Conservation (phyloP, 441 rosid genomes). For the Gossypium aridum region DNA sequence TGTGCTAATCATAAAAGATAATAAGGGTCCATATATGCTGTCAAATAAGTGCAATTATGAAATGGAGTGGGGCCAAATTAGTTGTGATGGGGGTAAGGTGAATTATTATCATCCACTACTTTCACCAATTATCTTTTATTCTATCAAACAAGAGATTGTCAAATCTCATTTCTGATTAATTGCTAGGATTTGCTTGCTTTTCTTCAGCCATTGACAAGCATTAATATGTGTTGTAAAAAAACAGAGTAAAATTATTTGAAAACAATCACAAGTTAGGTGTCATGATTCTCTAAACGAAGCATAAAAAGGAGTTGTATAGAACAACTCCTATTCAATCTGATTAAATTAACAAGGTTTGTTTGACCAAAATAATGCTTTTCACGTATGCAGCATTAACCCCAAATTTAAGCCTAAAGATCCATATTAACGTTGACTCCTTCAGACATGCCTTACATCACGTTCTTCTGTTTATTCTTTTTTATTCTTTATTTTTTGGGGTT, state of each 20-base stretch:
- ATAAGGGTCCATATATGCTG: not conserved
- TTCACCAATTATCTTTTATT: not conserved
- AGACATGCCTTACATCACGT: not conserved
- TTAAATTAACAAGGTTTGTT: not conserved
- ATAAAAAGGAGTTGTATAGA: not conserved
- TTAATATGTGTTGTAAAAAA: not conserved
- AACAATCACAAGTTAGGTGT: not conserved
- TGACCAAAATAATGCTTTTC: not conserved
- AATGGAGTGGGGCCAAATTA: not conserved
- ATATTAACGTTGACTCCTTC: not conserved
- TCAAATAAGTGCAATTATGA: not conserved
- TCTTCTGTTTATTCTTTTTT: not conserved
- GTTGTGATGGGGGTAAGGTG: not conserved
- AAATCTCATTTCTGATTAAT: not conserved
- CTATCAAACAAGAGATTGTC: not conserved
- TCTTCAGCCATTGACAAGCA: not conserved
- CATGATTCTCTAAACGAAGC: not conserved
- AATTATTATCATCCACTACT: not conserved
- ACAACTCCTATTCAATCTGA: not conserved
- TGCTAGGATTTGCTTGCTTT: not conserved
- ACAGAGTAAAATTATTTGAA: no score
- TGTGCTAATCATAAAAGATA: not conserved
- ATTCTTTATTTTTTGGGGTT: not conserved
- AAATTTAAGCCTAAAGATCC: not conserved
- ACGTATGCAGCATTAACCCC: not conserved